Percentiles rank a stretch among this genome's conserved stretches.
Conservation (phyloP, 1,139 yeast species). For the Candida smagusa region DNA sequence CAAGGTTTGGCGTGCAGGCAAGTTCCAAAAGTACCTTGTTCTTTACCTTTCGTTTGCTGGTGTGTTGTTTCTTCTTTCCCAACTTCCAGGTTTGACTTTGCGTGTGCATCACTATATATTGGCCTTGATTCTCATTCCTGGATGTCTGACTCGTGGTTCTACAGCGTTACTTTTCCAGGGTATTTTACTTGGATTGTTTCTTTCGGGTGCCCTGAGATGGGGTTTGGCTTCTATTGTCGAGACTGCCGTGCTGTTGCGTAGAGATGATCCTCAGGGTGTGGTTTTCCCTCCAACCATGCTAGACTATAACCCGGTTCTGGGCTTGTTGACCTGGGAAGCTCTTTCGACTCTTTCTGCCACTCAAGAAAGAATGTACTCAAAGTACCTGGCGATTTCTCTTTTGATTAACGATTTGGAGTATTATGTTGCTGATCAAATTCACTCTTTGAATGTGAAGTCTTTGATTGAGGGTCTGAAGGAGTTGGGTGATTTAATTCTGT, state of each 20-base stretch:
- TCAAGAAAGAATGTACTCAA: slow-evolving; percentile 7
- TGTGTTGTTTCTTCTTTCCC: slow-evolving; percentile 45
- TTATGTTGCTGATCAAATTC: slow-evolving; percentile 51
- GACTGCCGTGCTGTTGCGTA: slow-evolving; percentile 60
- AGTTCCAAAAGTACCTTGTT: slow-evolving; percentile 54
- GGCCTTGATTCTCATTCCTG: slow-evolving; percentile 77
- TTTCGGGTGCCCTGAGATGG: slow-evolving; percentile 91
- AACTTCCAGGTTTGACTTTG: slow-evolving; percentile 67
- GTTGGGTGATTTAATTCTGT: slow-evolving; percentile 14
- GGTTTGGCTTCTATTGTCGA: slow-evolving; percentile 88
- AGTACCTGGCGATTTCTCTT: slow-evolving; percentile 52
- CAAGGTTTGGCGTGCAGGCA: slow-evolving; percentile 77
- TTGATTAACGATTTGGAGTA: slow-evolving; percentile 78
- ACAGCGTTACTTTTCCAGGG: slow-evolving; percentile 80
- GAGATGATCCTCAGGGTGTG: slow-evolving; percentile 74
- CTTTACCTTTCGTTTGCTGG: slow-evolving; percentile 50
- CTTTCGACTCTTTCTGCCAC: slow-evolving; percentile 2
- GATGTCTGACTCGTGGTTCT: slow-evolving; percentile 76
- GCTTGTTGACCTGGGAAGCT: slow-evolving; percentile 34
- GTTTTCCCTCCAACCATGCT: slow-evolving; percentile 55
- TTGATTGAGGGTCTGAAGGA: slow-evolving; percentile 32
- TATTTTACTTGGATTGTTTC: slow-evolving; percentile 69
- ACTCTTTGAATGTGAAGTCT: slow-evolving; percentile 37
- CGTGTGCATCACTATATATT: slow-evolving; percentile 88
- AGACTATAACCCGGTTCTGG: slow-evolving; percentile 31